A percentile compares a stretch with the other conserved stretches of the same genome.
Evolutionary conservation across 2,329 filamentous ascomycete species (phyloP).

Genomic region (Cladosporium phlei): DNA sequence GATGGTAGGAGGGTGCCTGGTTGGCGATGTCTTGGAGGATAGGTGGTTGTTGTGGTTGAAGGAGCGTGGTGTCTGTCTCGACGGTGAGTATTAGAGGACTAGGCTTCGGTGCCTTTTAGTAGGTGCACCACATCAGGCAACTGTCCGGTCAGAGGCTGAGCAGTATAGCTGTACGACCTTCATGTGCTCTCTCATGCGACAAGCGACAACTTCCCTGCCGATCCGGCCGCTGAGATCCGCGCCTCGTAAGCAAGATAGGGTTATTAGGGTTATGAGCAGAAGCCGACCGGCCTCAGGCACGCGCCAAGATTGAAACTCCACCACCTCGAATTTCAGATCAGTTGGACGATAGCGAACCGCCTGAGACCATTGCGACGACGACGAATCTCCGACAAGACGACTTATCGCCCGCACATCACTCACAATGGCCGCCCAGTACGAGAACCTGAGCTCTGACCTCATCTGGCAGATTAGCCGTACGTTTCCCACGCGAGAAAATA

Average conservation of each 20-base stretch:
- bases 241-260: no score
- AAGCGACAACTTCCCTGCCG: conserved; percentile 7
- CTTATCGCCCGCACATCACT: conserved; percentile 9
- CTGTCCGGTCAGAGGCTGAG: no score
- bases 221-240: no score
- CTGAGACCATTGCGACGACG: conserved; percentile 10
- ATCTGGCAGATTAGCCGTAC: conserved; percentile 93
- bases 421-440: conserved; percentile 46
- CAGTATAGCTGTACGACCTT: no score
- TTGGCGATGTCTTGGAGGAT: no score
- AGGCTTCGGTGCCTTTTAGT: background rate
- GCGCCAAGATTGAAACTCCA: background rate
- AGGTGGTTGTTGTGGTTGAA: no score
- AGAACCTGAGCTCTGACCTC: conserved; percentile 80
- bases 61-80: conserved; percentile 2
- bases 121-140: background rate
- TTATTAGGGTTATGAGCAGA: no score
- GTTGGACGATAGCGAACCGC: conserved; percentile 1
- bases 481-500: conserved; percentile 41
- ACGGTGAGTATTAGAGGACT: background rate
- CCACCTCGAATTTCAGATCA: conserved; percentile 2
- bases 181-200: no score
- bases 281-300: background rate
- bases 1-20: no score
- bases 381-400: conserved; percentile 12